Base-by-base conservation (phyloP, 2,329 filamentous ascomycete species). In the Alternaria tenuissima region DNA sequence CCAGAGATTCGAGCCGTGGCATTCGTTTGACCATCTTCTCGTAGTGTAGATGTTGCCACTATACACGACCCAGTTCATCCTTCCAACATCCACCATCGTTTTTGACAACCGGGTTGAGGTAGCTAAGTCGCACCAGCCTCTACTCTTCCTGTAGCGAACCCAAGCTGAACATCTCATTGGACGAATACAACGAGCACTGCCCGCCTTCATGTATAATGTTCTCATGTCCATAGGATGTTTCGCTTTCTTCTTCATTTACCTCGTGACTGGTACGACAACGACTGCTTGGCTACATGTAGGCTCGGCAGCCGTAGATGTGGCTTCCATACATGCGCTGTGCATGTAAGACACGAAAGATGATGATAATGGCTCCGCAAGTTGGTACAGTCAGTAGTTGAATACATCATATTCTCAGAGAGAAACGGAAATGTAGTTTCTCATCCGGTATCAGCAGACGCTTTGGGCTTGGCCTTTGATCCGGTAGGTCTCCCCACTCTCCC, bases 391-490 rank as follows among this genome's bases (percentile, higher is more conserved):
- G 16, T 9, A 12, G 16, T 22, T n/a, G 7, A 11, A 48, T n/a
- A 14, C 7, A 48, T 18, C 12, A 14, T 7, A 24, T 24, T 24
- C 28, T 48, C 46, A 2, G 32, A 24, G 14, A 49, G 14, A 38
- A 49, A 24, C 7, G 14, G 32, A 49, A 16, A 24, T 22, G 18
- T 26, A 4, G 18, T 16, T 16, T 24, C 36, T 47, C 34, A 48
- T 41, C 20, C 42, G 26, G 11, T 32, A 43, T 58, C 42, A 28
- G 48, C 42, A 14, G 49, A n/a, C 9, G 26, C 38, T n/a, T 54
- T 42, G 30, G 49, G 43, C 36, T 44, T 43, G 28, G 34, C 43
- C 51, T 53, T 53, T 7, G 51, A 53, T 22, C 51, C 51, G 14
- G 28, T 16, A 22, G 51, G 51, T 34, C 51, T 22, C n/a, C 51